A percentile compares a stretch with the other conserved stretches of the same genome.
These are phyloP conservation scores for Nemania sp. DNA, from an alignment of 2,329 filamentous ascomycete species.

Conservation along the genomic window DNA sequence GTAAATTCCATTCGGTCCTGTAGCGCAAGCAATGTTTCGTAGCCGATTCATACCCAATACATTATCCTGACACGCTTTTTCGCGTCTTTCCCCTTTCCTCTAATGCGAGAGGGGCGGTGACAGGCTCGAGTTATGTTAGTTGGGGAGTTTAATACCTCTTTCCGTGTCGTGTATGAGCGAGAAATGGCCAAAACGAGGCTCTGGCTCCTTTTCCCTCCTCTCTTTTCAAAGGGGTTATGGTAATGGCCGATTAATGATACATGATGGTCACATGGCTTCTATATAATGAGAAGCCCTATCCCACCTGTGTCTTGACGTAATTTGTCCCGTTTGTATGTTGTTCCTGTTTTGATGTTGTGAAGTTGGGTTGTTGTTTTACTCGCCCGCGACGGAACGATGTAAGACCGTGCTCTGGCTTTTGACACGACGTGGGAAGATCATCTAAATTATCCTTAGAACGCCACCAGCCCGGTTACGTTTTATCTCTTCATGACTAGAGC, in stretches of 20 bases:
- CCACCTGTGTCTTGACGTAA: neutral
- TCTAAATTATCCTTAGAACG: neutral
- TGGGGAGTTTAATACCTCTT: constrained; percentile 16
- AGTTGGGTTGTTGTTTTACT: too few relatives aligned
- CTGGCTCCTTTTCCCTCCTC: constrained; percentile 5
- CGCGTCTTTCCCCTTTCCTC: constrained; percentile 29
- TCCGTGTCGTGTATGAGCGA: constrained; percentile 3
- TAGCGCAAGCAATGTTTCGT: constrained; percentile 29
- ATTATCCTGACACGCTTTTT: constrained; percentile 34
- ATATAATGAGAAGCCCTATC: neutral
- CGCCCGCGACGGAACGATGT: too few relatives aligned
- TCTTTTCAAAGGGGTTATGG: constrained; percentile 9
- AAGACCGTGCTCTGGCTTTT: neutral
- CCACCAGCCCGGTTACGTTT: neutral
- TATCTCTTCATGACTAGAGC: too few relatives aligned
- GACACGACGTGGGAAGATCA: neutral
- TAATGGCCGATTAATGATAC: constrained; percentile 13
- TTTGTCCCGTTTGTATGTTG: neutral
- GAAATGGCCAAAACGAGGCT: neutral
- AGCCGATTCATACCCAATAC: constrained; percentile 36
- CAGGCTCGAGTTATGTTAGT: constrained; percentile 17
- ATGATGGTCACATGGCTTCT: neutral
- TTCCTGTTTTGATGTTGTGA: neutral
- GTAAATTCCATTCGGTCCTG: constrained; percentile 53
- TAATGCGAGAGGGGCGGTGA: constrained; percentile 13